Base-by-base conservation (phyloP, 2,329 filamentous ascomycete species). In the Aschersonia sp. region DNA sequence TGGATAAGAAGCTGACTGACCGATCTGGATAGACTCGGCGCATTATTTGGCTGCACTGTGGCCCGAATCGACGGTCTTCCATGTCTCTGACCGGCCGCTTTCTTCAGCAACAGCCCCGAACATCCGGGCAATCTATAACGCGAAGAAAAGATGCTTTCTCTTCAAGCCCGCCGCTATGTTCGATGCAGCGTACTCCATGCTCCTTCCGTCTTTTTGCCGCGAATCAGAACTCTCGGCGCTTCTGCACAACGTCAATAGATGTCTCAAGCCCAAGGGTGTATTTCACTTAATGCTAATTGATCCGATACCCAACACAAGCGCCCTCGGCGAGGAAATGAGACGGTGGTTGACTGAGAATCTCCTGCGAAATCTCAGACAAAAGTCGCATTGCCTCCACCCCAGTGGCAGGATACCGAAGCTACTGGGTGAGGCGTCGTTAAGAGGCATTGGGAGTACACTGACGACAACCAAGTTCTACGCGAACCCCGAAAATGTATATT, bases 331-430 rank as follows among this genome's bases (percentile, higher is more conserved):
- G 0, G 63, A 65, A 1, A 63, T 85, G 56, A 67, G 73, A 37
- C 59, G 65, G 1, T 85, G 81, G 81, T 64, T 85, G 2, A 76
- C 82, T 42, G 68, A 75, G 4, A 68, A 82, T 46, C 65, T 85
- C 0, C 58, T 81, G 2, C 59, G 74, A 6, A 80, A 79, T 49
- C 61, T 85, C 0, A 75, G 80, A 56, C 67, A 68, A 29, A 65
- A 72, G 12, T 80, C 76, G 48, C 71, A 76, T 7, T 83, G 78
- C 54, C 71, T 70, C 5, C 77, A 73, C 47, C 81, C 81, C 0
- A 76, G 69, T 39, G 69, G 69, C 8, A 61, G 77, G 2, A 72
- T 85, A 42, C 75, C 78, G 0, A 61, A 68, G 31, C 82, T 79
- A 74, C 66, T 85, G 12, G 66, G 65, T 0, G 71, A 78, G 30